Percentiles rank a stretch among this genome's conserved stretches.
Conservation (phyloP, 306 rosid genomes). For the Delonix regia region DNA sequence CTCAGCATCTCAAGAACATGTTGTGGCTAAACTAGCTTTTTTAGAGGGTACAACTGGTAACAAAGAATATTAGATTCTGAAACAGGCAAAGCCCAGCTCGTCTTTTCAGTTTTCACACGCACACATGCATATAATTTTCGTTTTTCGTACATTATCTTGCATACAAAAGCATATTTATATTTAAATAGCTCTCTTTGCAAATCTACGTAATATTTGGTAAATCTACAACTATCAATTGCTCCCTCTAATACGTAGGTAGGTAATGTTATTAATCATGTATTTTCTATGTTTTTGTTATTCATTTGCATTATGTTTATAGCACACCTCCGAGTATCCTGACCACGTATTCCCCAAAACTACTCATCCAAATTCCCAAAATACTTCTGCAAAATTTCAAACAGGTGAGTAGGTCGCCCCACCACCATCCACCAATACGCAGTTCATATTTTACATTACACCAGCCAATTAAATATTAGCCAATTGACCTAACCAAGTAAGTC, state of each 20-base stretch:
- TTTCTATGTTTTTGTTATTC: neutral
- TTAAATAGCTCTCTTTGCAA: constrained; percentile 9
- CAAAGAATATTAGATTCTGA: neutral
- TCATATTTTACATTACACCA: neutral
- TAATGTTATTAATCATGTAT: neutral
- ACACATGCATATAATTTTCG: neutral
- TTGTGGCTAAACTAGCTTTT: neutral
- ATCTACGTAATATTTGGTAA: neutral
- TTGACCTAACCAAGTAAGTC: neutral
- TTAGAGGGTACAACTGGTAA: neutral
- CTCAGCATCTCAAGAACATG: neutral
- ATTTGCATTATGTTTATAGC: constrained; percentile 21
- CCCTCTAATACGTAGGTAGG: neutral
- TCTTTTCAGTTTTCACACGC: neutral
- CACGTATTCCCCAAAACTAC: neutral
- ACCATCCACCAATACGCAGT: neutral
- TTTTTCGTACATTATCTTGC: neutral
- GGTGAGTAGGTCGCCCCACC: neutral
- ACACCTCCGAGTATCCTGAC: neutral
- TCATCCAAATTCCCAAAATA: constrained; percentile 15
- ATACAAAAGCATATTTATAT: neutral
- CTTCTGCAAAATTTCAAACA: constrained; percentile 3
- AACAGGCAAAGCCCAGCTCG: neutral
- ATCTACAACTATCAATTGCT: neutral
- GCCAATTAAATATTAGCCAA: neutral